Conservation (phyloP, 2,329 filamentous ascomycete species). For the Xylariaceae sp. region DNA sequence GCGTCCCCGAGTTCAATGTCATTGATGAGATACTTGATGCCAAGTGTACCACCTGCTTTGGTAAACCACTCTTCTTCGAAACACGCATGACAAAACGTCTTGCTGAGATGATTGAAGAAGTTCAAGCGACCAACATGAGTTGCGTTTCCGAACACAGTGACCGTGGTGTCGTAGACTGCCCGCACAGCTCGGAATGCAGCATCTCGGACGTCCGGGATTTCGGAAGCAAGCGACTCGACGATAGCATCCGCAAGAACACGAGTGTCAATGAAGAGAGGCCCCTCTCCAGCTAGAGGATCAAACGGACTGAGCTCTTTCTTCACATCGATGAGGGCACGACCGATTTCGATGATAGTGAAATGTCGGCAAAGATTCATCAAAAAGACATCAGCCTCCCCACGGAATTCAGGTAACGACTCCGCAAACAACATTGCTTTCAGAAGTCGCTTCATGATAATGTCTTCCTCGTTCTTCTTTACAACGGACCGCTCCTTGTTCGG, state of each 20-base stretch:
- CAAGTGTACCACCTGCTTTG: conserved; percentile 85
- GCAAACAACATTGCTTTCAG: conserved; percentile 86
- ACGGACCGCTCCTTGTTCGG: conserved; percentile 79
- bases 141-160: conserved; percentile 71
- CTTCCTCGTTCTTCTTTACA: conserved; percentile 79
- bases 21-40: conserved; percentile 82
- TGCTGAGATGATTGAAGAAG: conserved; percentile 79
- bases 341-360: conserved; percentile 85
- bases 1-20: conserved; percentile 76
- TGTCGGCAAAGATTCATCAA: conserved; percentile 80
- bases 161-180: conserved; percentile 70
- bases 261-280: conserved; percentile 80
- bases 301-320: conserved; percentile 76
- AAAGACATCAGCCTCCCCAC: conserved; percentile 68
- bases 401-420: conserved; percentile 73
- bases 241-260: conserved; percentile 83
- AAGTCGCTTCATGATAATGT: conserved; percentile 75
- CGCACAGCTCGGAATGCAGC: conserved; percentile 74
- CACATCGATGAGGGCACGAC: conserved; percentile 72
- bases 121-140: conserved; percentile 68
- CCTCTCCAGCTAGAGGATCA: conserved; percentile 79
- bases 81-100: conserved; percentile 86
- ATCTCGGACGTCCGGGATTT: conserved; percentile 72
- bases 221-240: conserved; percentile 82
- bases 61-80: conserved; percentile 99